phyloP scores from a whole-genome alignment of 2,329 filamentous ascomycete species.

The Nemania bipapillata region DNA sequence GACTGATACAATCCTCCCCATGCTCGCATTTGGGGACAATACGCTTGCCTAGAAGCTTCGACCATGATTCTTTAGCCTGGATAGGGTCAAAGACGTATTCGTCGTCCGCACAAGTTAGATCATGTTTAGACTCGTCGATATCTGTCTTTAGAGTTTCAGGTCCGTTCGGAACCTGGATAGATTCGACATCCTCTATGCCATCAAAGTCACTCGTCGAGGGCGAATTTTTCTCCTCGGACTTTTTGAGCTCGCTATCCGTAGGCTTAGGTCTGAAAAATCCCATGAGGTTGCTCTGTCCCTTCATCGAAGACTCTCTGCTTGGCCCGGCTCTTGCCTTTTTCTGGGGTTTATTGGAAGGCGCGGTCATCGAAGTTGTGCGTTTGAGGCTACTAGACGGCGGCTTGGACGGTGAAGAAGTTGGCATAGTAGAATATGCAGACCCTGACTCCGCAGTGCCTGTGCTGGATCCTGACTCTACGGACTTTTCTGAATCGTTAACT shows the following conservation, averaged over 20 bases:
- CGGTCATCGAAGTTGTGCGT: conserved; percentile 43
- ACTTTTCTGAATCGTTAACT: neutral
- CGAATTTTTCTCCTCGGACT: conserved; percentile 28
- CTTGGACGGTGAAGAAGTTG: conserved; percentile 40
- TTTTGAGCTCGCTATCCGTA: conserved; percentile 37
- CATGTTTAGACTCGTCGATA: conserved; percentile 21
- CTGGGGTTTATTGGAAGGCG: conserved; percentile 47
- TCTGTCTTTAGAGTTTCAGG: conserved; percentile 11
- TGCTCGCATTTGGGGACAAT: conserved; percentile 85
- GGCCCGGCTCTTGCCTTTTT: conserved; percentile 55
- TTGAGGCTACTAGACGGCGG: conserved; percentile 44
- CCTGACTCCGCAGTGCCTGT: conserved; percentile 27
- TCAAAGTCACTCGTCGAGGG: conserved; percentile 27
- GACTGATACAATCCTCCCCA: conserved; percentile 82
- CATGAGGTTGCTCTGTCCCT: conserved; percentile 70
- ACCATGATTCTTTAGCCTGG: conserved; percentile 83
- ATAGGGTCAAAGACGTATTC: conserved; percentile 73
- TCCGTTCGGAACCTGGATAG: conserved; percentile 9
- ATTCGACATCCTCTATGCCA: conserved; percentile 31
- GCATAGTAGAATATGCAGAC: conserved; percentile 40
- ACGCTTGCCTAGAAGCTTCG: conserved; percentile 80
- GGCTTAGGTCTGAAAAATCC: conserved; percentile 80
- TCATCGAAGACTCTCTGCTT: conserved; percentile 50
- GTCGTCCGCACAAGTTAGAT: conserved; percentile 21
- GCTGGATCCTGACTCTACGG: conserved; percentile 10